Conservation (phyloP, 441 rosid genomes). For the Euphorbia schlechtendalii region DNA sequence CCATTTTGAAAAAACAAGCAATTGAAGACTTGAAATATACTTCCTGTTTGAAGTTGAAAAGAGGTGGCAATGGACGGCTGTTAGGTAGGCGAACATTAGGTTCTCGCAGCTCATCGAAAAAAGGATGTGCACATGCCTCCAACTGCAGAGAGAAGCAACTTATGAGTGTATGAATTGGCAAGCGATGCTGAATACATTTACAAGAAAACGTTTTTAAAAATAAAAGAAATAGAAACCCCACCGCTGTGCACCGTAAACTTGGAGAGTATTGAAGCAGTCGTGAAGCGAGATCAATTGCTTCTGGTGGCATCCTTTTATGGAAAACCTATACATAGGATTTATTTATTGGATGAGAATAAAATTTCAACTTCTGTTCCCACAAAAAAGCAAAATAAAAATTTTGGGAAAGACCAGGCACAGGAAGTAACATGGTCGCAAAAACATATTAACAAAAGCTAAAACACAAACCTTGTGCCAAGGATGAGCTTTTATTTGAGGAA, state of each 20-base stretch:
- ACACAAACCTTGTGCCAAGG: conserved; percentile 94
- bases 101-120: conserved; percentile 43
- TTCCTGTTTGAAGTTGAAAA: conserved; percentile 57
- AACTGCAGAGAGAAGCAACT: conserved; percentile 21
- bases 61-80: conserved; percentile 39
- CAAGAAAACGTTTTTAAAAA: neutral
- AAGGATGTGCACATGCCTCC: conserved; percentile 44
- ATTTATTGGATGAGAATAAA: conserved; percentile 4
- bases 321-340: conserved; percentile 46
- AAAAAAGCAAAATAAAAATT: neutral
- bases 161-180: neutral
- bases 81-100: conserved; percentile 41
- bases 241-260: conserved; percentile 74
- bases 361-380: neutral
- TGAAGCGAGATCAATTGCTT: conserved; percentile 93
- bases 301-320: conserved; percentile 96
- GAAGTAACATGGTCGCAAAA: too few relatives aligned
- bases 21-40: conserved; percentile 27
- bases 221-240: conserved; percentile 29
- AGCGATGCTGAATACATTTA: neutral
- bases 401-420: neutral
- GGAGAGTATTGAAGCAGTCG: conserved; percentile 95
- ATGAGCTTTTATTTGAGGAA: conserved; percentile 97
- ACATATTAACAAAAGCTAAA: neutral
- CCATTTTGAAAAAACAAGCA: neutral